phyloP scores from a whole-genome alignment of 371 early-diverging fungal genomes.

The Mucor saturninus region DNA sequence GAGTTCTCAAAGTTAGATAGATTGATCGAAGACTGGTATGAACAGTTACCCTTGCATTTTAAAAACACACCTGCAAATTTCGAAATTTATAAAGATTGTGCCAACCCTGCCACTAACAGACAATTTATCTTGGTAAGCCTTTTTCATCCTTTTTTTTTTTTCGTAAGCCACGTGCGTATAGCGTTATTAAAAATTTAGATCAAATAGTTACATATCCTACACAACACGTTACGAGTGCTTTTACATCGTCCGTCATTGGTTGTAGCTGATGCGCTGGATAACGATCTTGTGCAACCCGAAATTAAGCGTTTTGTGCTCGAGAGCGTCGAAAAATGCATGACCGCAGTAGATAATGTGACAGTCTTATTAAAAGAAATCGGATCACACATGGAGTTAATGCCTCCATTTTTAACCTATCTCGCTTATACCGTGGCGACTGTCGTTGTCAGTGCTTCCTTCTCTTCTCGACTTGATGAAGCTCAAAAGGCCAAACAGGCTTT shows the following conservation, averaged over 20 bases:
- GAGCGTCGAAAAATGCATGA: conserved; percentile 51
- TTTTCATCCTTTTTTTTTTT: neutral
- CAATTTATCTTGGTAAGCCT: conserved; percentile 29
- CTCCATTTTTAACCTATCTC: conserved; percentile 58
- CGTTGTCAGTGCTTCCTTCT: conserved; percentile 59
- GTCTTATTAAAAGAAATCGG: conserved; percentile 45
- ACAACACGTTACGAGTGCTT: conserved; percentile 54
- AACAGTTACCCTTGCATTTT: conserved; percentile 45
- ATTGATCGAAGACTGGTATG: conserved; percentile 50
- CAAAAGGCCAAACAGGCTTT: conserved; percentile 52
- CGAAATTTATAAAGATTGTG: conserved; percentile 14
- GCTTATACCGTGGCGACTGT: conserved; percentile 64
- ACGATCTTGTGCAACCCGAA: conserved; percentile 38
- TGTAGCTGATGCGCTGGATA: conserved; percentile 30
- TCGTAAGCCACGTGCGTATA: neutral
- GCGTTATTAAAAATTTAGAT: neutral
- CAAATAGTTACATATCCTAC: conserved; percentile 45
- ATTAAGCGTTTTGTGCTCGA: conserved; percentile 43
- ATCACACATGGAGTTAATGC: conserved; percentile 36
- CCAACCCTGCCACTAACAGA: conserved; percentile 20
- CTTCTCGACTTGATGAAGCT: conserved; percentile 44
- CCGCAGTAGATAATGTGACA: conserved; percentile 57
- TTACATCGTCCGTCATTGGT: conserved; percentile 56
- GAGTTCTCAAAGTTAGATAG: conserved; percentile 52
- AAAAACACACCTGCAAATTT: conserved; percentile 50